Conservation (phyloP, 177 flowering plant genomes). For the Telopea speciosissima region DNA sequence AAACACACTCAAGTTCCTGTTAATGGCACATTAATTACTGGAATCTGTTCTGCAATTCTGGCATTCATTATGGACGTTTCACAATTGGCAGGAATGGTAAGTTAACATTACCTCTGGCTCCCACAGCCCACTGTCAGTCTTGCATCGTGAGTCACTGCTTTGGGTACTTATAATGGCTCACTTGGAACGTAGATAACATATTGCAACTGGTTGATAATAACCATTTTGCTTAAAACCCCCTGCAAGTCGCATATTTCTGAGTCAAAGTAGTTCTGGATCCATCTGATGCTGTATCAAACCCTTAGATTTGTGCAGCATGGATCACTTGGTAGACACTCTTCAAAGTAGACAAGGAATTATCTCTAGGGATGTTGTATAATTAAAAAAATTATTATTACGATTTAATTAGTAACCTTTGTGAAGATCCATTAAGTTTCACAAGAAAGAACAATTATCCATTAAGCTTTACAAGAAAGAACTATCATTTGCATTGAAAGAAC, state of each 20-base stretch:
- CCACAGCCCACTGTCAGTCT: too few relatives aligned
- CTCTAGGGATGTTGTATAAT: background rate
- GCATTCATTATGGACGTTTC: constrained; percentile 93
- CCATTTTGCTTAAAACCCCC: too few relatives aligned
- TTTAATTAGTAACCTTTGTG: too few relatives aligned
- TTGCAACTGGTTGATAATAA: too few relatives aligned
- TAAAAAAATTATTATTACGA: too few relatives aligned
- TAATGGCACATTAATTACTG: constrained; percentile 77
- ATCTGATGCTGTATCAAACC: background rate
- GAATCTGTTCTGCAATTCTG: constrained; percentile 60
- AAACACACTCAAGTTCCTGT: constrained; percentile 79
- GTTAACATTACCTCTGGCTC: constrained; percentile 10
- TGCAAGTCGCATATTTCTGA: background rate
- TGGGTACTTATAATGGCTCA: too few relatives aligned
- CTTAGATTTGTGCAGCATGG: background rate
- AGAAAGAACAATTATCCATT: too few relatives aligned
- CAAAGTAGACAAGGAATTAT: background rate
- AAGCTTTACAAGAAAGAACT: too few relatives aligned
- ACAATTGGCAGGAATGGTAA: constrained; percentile 93
- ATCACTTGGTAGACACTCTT: background rate
- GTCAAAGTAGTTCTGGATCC: background rate
- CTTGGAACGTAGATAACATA: too few relatives aligned
- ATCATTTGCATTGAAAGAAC: too few relatives aligned
- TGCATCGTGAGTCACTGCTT: too few relatives aligned
- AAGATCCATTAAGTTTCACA: too few relatives aligned